Evolutionary conservation across 163 green algal genomes (phyloP), one percentile per base, ranked within the genome.

Genomic region (Chlamydomonas reinhardtii): DNA sequence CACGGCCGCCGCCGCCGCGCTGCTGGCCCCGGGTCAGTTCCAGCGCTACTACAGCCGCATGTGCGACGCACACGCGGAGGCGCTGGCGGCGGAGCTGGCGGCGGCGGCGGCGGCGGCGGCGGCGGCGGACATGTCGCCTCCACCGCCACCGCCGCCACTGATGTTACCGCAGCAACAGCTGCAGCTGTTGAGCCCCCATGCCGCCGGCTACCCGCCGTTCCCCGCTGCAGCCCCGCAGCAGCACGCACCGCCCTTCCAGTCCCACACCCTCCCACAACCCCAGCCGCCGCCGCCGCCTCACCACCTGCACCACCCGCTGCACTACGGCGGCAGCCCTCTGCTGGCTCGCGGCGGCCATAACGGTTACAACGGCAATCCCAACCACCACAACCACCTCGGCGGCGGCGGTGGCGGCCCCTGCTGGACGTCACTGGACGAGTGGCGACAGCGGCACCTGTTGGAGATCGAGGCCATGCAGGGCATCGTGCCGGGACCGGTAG

Each of bases 341-440:
- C n/a, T n/a, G n/a, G n/a, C n/a, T n/a, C n/a, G n/a, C n/a, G n/a
- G n/a, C n/a, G n/a, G n/a, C n/a, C n/a, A n/a, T n/a, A n/a, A n/a
- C n/a, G n/a, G n/a, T n/a, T n/a, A n/a, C n/a, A n/a, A n/a, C n/a
- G n/a, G n/a, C n/a, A n/a, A n/a, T n/a, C n/a, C n/a, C n/a, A n/a
- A n/a, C n/a, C n/a, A n/a, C 31, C n/a, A n/a, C n/a, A 16, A 39
- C 6, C 14, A 27, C 37, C 34, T 32, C 64, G n/a, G 64, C 64
- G 59, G 76, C 20, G 66, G 29, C 73, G n/a, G 66, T 24, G 37
- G 31, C 24, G 4, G 66, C 27, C 78, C 72, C 6, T 85, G 78
- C 69, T 86, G 79, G 79, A 86, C 69, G 5, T 65, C 69, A 15
- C 54, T 86, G 34, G 79, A 77, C 32, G 69, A 86, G 52, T 78